These are phyloP conservation scores for Tetragonia tetragonoides DNA, from an alignment of 148 eudicot genomes.

Conservation along the genomic window DNA sequence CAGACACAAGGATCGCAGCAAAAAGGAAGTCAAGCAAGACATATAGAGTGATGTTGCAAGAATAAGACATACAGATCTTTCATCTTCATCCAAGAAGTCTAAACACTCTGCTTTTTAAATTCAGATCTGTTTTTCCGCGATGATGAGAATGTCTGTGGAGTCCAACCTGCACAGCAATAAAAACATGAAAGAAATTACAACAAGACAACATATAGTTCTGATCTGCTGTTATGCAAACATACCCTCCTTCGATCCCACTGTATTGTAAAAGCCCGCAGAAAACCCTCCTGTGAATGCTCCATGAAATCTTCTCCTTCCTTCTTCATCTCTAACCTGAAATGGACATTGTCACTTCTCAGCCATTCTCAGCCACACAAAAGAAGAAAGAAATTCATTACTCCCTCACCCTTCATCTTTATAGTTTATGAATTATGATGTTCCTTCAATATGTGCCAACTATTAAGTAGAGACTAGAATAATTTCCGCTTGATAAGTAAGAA, in stretches of 20 bases:
- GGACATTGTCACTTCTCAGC: conserved; percentile 6
- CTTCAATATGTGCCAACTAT: not conserved
- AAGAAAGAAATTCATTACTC: not conserved
- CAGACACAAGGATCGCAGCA: no score
- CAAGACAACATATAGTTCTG: not conserved
- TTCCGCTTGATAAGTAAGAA: not conserved
- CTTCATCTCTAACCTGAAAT: conserved; percentile 88
- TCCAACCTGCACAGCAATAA: conserved; percentile 61
- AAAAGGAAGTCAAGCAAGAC: no score
- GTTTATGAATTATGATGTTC: not conserved
- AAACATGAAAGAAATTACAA: conserved; percentile 2
- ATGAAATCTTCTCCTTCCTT: conserved; percentile 94
- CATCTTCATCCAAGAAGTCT: conserved; percentile 92
- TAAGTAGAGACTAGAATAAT: not conserved
- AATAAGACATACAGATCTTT: conserved; percentile 64
- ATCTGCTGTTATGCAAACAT: conserved; percentile 12
- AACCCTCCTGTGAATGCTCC: conserved; percentile 96
- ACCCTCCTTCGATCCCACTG: conserved; percentile 98
- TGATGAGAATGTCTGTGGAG: conserved; percentile 85
- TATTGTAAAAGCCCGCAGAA: conserved; percentile 93
- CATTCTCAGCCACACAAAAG: not conserved
- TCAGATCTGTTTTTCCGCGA: conserved; percentile 91
- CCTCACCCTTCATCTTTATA: not conserved
- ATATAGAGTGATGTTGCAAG: not conserved
- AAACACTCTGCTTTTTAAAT: conserved; percentile 60